These are phyloP conservation scores for Aphelidium insulamus DNA, from an alignment of 371 early-diverging fungal species.

Conservation along the genomic window DNA sequence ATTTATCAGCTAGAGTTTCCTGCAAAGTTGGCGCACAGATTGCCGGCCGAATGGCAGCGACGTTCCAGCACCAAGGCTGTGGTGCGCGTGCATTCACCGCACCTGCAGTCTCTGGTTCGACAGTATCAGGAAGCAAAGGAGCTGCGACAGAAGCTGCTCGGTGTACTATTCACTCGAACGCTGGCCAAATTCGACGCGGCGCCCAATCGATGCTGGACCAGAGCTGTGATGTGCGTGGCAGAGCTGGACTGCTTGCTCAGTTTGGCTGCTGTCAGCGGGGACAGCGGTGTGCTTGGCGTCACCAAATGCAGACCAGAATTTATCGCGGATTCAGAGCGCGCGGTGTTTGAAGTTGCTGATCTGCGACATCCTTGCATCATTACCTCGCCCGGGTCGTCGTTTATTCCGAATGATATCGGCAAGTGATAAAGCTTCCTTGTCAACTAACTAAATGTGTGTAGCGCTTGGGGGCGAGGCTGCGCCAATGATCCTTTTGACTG, in stretches of 20 bases:
- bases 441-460: too few relatives aligned
- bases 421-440: too few relatives aligned
- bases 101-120: conserved; percentile 36
- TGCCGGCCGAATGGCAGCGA: conserved; percentile 55
- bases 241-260: conserved; percentile 79
- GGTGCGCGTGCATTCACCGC: conserved; percentile 65
- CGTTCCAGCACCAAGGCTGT: conserved; percentile 53
- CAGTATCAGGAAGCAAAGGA: conserved; percentile 66
- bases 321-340: conserved; percentile 10
- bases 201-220: too few relatives aligned
- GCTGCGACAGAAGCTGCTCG: conserved; percentile 24
- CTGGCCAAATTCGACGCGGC: too few relatives aligned
- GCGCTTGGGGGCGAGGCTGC: conserved; percentile 34
- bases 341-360: conserved; percentile 48
- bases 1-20: conserved; percentile 84
- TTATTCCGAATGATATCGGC: conserved; percentile 86
- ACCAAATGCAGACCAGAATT: conserved; percentile 61
- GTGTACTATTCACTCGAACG: too few relatives aligned
- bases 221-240: conserved; percentile 46
- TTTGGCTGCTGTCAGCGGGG: too few relatives aligned
- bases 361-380: conserved; percentile 68
- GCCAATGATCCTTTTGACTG: conserved; percentile 78
- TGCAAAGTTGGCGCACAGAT: conserved; percentile 34
- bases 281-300: too few relatives aligned
- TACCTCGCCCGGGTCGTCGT: conserved; percentile 10